Percentiles rank a stretch among this genome's conserved stretches.
phyloP scores from a whole-genome alignment of 139 green algal genomes.

The Chlorella sp. region DNA sequence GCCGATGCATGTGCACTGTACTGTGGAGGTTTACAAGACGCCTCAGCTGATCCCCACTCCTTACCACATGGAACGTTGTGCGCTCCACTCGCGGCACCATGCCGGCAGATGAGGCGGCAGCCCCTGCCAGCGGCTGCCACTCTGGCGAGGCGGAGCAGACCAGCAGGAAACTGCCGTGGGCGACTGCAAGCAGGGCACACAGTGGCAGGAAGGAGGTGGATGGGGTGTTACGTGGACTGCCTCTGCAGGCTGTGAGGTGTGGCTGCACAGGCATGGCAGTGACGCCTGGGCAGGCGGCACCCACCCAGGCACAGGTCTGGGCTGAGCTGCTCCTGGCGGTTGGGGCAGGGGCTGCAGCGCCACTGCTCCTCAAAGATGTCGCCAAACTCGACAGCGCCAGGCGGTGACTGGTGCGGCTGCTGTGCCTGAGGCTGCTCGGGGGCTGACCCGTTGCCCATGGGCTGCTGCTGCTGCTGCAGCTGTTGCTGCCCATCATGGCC shows the following conservation, averaged over 20 bases:
- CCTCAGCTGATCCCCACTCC: no score
- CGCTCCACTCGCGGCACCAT: conserved; percentile 2
- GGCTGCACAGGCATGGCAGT: background rate
- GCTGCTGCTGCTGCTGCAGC: background rate
- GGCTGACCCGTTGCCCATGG: no score
- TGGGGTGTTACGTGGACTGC: no score
- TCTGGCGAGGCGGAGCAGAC: background rate
- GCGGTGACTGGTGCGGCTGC: background rate
- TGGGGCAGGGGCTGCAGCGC: conserved; percentile 2
- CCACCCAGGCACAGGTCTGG: conserved; percentile 23
- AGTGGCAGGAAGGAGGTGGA: conserved; percentile 9
- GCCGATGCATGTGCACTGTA: background rate
- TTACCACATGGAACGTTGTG: conserved; percentile 31
- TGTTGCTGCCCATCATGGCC: background rate
- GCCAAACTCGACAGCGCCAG: background rate
- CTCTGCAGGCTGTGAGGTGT: background rate
- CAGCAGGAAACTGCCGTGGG: conserved; percentile 9
- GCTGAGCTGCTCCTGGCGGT: conserved; percentile 27
- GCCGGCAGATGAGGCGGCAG: background rate
- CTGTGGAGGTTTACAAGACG: background rate
- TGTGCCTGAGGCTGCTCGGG: background rate
- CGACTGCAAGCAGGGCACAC: background rate
- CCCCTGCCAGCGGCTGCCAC: background rate
- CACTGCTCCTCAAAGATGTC: conserved; percentile 33
- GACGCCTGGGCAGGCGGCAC: background rate